phyloP scores from a whole-genome alignment of 345 rosid species.

The Eucalyptus sp. region DNA sequence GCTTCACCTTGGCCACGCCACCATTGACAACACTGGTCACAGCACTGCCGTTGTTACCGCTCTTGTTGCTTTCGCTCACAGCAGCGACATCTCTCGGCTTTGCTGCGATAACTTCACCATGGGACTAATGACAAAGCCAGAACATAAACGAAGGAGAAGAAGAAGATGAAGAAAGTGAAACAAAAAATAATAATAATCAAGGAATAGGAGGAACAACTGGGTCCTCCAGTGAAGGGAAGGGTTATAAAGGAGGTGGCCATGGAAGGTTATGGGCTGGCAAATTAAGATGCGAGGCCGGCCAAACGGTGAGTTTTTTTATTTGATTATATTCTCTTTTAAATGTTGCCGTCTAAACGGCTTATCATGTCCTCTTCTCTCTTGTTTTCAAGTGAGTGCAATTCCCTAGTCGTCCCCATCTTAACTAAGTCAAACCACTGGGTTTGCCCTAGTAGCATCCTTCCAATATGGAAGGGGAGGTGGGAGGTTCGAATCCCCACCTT shows the following conservation, averaged over 20 bases:
- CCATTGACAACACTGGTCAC: neutral
- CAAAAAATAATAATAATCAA: neutral
- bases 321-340: neutral
- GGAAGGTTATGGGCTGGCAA: conserved; percentile 13
- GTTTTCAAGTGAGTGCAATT: neutral
- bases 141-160: neutral
- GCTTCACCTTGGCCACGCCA: conserved; percentile 38
- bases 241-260: conserved; percentile 14
- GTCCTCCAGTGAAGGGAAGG: conserved; percentile 5
- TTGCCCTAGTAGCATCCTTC: too few species aligned
- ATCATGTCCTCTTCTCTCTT: neutral
- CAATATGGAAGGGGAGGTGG: too few species aligned
- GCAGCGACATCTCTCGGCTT: conserved; percentile 5
- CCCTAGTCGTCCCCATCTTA: neutral
- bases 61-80: neutral
- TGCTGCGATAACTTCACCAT: conserved; percentile 32
- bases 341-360: conserved; percentile 38
- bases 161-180: neutral
- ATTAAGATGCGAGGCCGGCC: neutral
- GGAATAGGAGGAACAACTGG: neutral
- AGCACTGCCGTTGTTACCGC: neutral
- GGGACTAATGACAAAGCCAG: too few species aligned
- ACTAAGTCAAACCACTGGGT: neutral
- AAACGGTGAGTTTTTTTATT: neutral
- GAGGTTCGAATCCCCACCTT: too few species aligned